Percentiles rank a stretch among this genome's conserved stretches.
Evolutionary conservation across 805 yeast species (phyloP).

Genomic region (Ascoidea rubescens): DNA sequence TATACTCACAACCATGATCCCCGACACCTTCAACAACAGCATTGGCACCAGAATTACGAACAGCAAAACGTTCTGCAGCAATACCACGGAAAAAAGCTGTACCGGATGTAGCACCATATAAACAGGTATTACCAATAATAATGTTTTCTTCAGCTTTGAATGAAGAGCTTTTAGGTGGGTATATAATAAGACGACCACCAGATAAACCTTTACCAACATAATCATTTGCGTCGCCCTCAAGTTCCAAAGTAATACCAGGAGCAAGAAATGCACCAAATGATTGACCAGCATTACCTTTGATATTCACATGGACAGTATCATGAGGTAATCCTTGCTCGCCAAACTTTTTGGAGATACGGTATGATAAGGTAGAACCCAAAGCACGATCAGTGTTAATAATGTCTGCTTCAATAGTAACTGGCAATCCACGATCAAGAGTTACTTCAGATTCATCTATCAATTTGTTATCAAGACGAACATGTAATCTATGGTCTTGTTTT

Average conservation of each 20-base stretch:
- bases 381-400: constrained; percentile 95
- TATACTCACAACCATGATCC: constrained; percentile 97
- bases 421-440: constrained; percentile 92
- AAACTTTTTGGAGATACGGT: constrained; percentile 82
- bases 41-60: constrained; percentile 95
- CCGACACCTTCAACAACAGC: constrained; percentile 96
- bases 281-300: constrained; percentile 93
- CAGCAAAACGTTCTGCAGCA: constrained; percentile 97
- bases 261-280: constrained; percentile 97
- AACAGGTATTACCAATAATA: constrained; percentile 92
- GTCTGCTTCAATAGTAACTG: constrained; percentile 85
- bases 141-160: constrained; percentile 95
- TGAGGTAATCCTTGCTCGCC: constrained; percentile 92
- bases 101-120: constrained; percentile 97
- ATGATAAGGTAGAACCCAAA: constrained; percentile 86
- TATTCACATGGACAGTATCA: constrained; percentile 88
- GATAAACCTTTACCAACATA: constrained; percentile 95
- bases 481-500: constrained; percentile 89
- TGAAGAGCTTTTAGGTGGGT: constrained; percentile 72
- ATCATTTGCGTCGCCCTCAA: constrained; percentile 97
- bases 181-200: constrained; percentile 87
- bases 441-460: constrained; percentile 91
- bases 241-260: constrained; percentile 86
- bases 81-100: constrained; percentile 88
- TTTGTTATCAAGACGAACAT: constrained; percentile 89